A percentile compares a stretch with the other conserved stretches of the same genome.
Evolutionary conservation across 495 filamentous ascomycete species (phyloP).

Genomic region (Penicillium steckii): DNA sequence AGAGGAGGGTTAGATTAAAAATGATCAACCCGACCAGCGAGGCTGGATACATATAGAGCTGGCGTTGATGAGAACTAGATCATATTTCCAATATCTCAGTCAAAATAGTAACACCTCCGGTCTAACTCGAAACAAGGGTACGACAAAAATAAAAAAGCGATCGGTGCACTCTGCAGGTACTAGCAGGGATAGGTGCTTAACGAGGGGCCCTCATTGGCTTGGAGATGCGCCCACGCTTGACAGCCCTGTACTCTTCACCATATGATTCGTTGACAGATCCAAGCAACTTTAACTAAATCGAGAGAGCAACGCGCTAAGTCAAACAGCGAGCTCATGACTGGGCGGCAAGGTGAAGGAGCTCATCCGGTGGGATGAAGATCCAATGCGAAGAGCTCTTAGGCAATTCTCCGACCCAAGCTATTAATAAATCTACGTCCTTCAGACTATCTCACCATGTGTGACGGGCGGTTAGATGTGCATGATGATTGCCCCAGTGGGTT

Average conservation of each 20-base stretch:
- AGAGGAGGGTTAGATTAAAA: constrained; percentile 9
- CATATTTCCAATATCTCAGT: constrained; percentile 8
- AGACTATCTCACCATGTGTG: constrained; percentile 5
- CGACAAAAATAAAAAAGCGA: constrained; percentile 20
- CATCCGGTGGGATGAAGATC: background rate
- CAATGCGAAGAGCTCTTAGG: constrained; percentile 3
- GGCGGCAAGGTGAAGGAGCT: constrained; percentile 13
- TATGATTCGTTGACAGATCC: constrained; percentile 15
- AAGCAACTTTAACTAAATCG: constrained; percentile 22
- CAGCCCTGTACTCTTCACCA: constrained; percentile 12
- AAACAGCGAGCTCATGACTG: constrained; percentile 20
- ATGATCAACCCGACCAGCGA: constrained; percentile 12
- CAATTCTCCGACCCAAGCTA: constrained; percentile 23
- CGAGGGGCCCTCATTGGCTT: constrained; percentile 17
- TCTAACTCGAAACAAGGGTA: constrained; percentile 23
- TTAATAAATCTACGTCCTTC: constrained; percentile 18
- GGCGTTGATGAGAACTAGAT: constrained; percentile 10
- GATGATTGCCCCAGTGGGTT: constrained; percentile 25
- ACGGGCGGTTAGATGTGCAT: constrained; percentile 25
- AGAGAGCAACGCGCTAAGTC: constrained; percentile 28
- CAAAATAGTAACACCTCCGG: constrained; percentile 25
- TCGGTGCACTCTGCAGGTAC: constrained; percentile 28
- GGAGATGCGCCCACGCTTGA: constrained; percentile 17
- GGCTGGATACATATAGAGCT: constrained; percentile 23
- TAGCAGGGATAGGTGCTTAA: constrained; percentile 22